Evolutionary conservation across 805 yeast genomes (phyloP).

Genomic region (Blastobotrys americana): DNA sequence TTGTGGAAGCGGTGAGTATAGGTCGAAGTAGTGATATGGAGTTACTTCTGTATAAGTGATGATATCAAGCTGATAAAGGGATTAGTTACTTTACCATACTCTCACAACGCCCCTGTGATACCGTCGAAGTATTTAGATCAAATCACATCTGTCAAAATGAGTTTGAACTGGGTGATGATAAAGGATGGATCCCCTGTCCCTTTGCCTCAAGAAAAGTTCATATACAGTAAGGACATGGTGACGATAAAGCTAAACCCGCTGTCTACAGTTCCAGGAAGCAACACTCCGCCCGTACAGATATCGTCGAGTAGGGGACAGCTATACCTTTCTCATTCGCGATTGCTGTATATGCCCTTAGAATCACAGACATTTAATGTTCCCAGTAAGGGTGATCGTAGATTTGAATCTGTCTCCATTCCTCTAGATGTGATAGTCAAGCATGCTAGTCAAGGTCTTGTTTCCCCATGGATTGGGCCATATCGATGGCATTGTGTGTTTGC

Average conservation of each 20-base stretch:
- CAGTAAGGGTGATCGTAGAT: conserved; percentile 26
- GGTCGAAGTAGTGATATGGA: no score
- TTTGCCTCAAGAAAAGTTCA: conserved; percentile 16
- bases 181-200: conserved; percentile 14
- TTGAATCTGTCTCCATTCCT: conserved; percentile 20
- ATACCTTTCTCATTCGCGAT: conserved; percentile 18
- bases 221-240: neutral
- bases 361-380: conserved; percentile 19
- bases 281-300: no score
- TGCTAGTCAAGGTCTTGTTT: conserved; percentile 22
- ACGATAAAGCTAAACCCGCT: no score
- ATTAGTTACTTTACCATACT: no score
- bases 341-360: conserved; percentile 10
- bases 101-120: no score
- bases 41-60: no score
- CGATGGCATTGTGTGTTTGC: conserved; percentile 27
- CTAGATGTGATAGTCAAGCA: conserved; percentile 18
- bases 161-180: conserved; percentile 19
- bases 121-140: no score
- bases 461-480: conserved; percentile 35
- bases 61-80: no score
- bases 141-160: conserved; percentile 17
- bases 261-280: no score
- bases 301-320: conserved; percentile 3
- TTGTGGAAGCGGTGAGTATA: no score